Evolutionary conservation across 148 eudicot genomes (phyloP).

Genomic region (Pouteria glomerata): DNA sequence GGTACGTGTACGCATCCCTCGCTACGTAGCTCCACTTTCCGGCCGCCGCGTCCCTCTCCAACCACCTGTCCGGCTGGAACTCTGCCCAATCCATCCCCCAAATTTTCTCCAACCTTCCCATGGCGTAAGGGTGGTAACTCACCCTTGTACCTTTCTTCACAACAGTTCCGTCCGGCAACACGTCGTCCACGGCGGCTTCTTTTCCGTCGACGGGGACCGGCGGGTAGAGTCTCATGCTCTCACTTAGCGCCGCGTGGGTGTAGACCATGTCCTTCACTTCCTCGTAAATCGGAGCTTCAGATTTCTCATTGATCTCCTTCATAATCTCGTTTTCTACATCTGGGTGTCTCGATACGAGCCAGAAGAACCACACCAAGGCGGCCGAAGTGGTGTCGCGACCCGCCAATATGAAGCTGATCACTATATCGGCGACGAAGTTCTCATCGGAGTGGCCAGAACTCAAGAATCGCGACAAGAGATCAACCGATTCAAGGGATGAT

Average conservation of each 20-base stretch:
- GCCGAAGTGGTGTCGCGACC: constrained; percentile 42
- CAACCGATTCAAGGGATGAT: constrained; percentile 16
- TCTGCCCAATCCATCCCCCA: constrained; percentile 40
- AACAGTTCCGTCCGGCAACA: constrained; percentile 40
- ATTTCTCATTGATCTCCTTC: constrained; percentile 17
- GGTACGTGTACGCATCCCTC: constrained; percentile 25
- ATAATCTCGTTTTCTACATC: constrained; percentile 22
- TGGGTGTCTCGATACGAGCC: constrained; percentile 20
- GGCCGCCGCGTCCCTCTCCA: constrained; percentile 16
- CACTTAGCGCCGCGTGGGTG: constrained; percentile 39
- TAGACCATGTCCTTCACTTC: constrained; percentile 44
- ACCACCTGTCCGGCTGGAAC: constrained; percentile 39
- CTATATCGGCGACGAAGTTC: constrained; percentile 26
- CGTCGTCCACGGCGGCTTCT: constrained; percentile 28
- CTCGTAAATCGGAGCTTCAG: constrained; percentile 18
- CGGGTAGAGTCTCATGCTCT: constrained; percentile 50
- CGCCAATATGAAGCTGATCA: constrained; percentile 37
- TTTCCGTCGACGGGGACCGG: constrained; percentile 39
- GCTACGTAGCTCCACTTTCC: constrained; percentile 19
- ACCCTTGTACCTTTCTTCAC: constrained; percentile 27
- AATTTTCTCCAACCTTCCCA: constrained; percentile 33
- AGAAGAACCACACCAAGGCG: constrained; percentile 33
- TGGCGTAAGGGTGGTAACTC: constrained; percentile 32
- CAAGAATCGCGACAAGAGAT: constrained; percentile 34
- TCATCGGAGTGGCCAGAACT: constrained; percentile 36